Conservation (phyloP, 1,284 basidiomycete species). For the Malassezia slooffiae region DNA sequence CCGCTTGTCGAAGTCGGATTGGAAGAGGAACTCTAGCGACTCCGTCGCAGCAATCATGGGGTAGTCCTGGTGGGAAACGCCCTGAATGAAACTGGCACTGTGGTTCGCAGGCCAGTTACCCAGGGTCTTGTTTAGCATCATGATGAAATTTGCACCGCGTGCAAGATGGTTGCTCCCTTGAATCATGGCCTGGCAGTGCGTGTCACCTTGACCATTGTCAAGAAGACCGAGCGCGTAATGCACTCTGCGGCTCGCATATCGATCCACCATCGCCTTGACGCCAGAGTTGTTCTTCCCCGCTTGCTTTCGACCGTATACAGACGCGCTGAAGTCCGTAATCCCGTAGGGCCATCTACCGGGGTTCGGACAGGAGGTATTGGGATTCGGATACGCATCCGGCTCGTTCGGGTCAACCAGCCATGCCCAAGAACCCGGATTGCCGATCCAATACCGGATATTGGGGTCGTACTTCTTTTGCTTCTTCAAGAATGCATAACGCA, state of each 20-base stretch:
- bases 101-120: conserved; percentile 25
- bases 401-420: no score
- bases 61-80: conserved; percentile 40
- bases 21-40: conserved; percentile 31
- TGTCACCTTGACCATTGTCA: conserved; percentile 36
- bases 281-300: not conserved
- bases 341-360: conserved; percentile 34
- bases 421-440: conserved; percentile 38
- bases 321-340: conserved; percentile 21
- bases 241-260: conserved; percentile 24
- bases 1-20: no score
- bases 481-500: conserved; percentile 33
- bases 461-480: conserved; percentile 32
- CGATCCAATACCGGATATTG: conserved; percentile 36
- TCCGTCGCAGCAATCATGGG: conserved; percentile 34
- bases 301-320: conserved; percentile 1
- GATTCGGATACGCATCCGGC: no score
- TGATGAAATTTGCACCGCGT: conserved; percentile 30
- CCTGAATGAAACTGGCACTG: conserved; percentile 28
- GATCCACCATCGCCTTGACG: no score
- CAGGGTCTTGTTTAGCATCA: conserved; percentile 1
- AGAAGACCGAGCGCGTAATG: conserved; percentile 31
- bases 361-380: conserved; percentile 2
- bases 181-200: conserved; percentile 31
- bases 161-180: conserved; percentile 40